Evolutionary conservation across 1,139 yeast species (phyloP).

Genomic region (Candida sp.): DNA sequence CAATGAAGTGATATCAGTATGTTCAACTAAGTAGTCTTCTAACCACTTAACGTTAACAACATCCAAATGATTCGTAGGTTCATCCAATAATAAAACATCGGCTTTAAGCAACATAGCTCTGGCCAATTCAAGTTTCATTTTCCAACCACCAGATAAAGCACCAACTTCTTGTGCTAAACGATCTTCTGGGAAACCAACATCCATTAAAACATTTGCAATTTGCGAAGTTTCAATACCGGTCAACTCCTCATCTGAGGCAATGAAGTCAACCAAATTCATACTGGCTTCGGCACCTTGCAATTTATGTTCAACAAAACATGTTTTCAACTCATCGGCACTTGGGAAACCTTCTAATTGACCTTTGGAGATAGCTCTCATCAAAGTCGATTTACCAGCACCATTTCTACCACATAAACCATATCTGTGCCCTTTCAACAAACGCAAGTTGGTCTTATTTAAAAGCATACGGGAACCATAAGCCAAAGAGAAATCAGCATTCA

Average conservation of each 20-base stretch:
- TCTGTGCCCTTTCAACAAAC: slow-evolving; percentile 91
- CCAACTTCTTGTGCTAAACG: slow-evolving; percentile 90
- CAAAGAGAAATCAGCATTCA: slow-evolving; percentile 89
- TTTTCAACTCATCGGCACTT: slow-evolving; percentile 77
- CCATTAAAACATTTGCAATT: slow-evolving; percentile 69
- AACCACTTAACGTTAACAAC: slow-evolving; percentile 93
- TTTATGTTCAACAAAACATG: slow-evolving; percentile 97
- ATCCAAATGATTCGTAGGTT: slow-evolving; percentile 99
- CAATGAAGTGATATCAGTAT: slow-evolving; percentile 86
- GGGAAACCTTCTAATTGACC: slow-evolving; percentile 99
- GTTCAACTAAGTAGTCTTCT: slow-evolving; percentile 76
- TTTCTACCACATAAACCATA: slow-evolving; percentile 98
- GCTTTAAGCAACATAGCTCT: slow-evolving; percentile 99
- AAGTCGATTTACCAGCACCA: slow-evolving; percentile 98
- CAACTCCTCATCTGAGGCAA: slow-evolving; percentile 88
- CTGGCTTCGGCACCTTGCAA: slow-evolving; percentile 95
- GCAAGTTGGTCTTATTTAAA: slow-evolving; percentile 83
- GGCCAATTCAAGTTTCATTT: slow-evolving; percentile 96
- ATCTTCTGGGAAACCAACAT: slow-evolving; percentile 90
- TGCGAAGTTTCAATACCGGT: slow-evolving; percentile 58
- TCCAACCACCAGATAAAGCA: slow-evolving; percentile 98
- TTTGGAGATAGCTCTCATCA: slow-evolving; percentile 95
- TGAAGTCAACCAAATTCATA: slow-evolving; percentile 81
- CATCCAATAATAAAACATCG: slow-evolving; percentile 90
- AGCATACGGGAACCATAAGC: slow-evolving; percentile 99